phyloP scores from a whole-genome alignment of 139 green algal genomes.

The Chlorella sorokiniana region DNA sequence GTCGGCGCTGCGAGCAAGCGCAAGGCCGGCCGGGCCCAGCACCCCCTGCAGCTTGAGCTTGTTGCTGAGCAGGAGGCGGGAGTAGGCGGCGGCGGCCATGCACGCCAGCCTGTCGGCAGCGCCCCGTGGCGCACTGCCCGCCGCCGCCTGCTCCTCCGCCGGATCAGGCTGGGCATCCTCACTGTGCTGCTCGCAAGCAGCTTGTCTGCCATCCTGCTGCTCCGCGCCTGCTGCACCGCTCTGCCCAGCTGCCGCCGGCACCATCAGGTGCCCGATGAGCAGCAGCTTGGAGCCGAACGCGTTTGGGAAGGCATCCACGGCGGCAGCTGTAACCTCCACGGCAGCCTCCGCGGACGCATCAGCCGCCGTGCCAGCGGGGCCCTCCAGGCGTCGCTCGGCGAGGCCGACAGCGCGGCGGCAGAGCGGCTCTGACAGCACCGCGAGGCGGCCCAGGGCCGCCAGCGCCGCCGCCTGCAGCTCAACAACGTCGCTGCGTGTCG shows the following conservation, averaged over 20 bases:
- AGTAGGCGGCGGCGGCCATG: not conserved
- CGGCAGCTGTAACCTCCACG: not conserved
- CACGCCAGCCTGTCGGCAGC: not conserved
- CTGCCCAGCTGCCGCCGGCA: not conserved
- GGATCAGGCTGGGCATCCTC: not conserved
- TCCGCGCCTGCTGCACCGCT: not conserved
- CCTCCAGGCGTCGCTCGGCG: not conserved
- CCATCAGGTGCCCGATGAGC: constrained; percentile 20
- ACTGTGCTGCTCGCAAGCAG: not conserved
- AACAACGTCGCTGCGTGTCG: no score
- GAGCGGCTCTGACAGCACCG: constrained; percentile 29
- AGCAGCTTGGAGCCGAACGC: not conserved
- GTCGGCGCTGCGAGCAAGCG: not conserved
- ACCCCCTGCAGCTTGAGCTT: constrained; percentile 33
- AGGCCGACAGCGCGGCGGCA: not conserved
- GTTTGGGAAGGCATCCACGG: constrained; percentile 19
- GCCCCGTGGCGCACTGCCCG: not conserved
- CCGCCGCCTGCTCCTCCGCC: not conserved
- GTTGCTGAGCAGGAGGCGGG: constrained; percentile 23
- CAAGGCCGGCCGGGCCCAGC: constrained; percentile 2
- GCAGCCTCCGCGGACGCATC: not conserved
- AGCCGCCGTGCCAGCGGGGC: no score
- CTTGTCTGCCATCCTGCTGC: not conserved
- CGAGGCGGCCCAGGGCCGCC: constrained; percentile 18
- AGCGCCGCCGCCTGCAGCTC: constrained; percentile 18